These are phyloP conservation scores for Brassica balearica DNA, from an alignment of 441 rosid species.

Conservation along the genomic window DNA sequence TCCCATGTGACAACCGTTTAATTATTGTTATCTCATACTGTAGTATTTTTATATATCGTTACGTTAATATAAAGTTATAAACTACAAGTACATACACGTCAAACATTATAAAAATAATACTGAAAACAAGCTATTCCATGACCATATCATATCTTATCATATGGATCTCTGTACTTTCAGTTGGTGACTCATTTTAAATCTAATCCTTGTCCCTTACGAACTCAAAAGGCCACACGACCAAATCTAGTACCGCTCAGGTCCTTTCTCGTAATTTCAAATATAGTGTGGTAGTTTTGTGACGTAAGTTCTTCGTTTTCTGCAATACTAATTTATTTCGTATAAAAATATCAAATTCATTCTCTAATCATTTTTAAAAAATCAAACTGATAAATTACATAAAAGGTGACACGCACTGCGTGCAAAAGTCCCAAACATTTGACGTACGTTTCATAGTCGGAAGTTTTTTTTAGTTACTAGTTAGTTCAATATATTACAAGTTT, in stretches of 20 bases:
- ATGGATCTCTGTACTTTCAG: not conserved
- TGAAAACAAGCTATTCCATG: not conserved
- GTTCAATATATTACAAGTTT: slow-evolving; percentile 1
- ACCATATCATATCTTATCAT: slow-evolving; percentile 26
- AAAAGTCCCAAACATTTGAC: slow-evolving; percentile 39
- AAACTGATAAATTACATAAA: slow-evolving; percentile 18
- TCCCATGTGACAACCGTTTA: slow-evolving; percentile 19
- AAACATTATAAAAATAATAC: not conserved
- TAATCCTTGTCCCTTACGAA: slow-evolving; percentile 48
- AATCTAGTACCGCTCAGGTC: slow-evolving; percentile 15
- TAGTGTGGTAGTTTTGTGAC: slow-evolving; percentile 28
- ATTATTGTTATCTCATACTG: not conserved
- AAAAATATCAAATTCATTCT: slow-evolving; percentile 5
- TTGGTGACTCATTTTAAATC: slow-evolving; percentile 3
- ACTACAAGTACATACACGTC: slow-evolving; percentile 16
- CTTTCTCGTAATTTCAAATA: slow-evolving; percentile 15
- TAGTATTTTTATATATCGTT: slow-evolving; percentile 11
- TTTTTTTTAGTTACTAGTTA: not conserved
- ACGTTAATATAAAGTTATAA: slow-evolving; percentile 6
- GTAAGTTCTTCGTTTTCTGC: slow-evolving; percentile 6
- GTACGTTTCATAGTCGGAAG: slow-evolving; percentile 36
- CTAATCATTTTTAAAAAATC: not conserved
- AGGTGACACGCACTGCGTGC: slow-evolving; percentile 24
- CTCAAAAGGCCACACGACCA: slow-evolving; percentile 52
- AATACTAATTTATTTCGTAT: slow-evolving; percentile 11